Conservation (phyloP, 1,284 basidiomycete genomes). For the Vanrija pseudolonga region DNA sequence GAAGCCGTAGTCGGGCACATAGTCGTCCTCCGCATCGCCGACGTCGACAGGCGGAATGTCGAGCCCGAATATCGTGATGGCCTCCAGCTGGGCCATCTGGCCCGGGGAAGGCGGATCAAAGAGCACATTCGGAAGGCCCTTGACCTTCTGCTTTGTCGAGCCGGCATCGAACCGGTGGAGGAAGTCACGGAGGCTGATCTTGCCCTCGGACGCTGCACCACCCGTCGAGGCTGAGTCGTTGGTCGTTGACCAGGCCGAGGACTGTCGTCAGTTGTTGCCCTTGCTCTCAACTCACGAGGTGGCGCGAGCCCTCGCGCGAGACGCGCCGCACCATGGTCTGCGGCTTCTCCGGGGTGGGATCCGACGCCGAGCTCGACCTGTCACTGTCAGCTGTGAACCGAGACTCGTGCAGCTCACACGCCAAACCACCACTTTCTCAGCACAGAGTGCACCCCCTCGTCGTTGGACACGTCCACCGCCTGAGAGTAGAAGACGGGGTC, state of each 20-base stretch:
- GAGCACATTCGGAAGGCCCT: constrained; percentile 30
- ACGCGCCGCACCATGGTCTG: neutral
- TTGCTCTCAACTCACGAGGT: neutral
- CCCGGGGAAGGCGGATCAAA: constrained; percentile 22
- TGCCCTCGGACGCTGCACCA: neutral
- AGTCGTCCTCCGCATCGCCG: too few species aligned
- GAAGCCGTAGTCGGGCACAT: too few species aligned
- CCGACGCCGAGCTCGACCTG: neutral
- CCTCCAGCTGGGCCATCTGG: constrained; percentile 16
- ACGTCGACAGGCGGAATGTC: constrained; percentile 7
- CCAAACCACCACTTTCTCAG: constrained; percentile 39
- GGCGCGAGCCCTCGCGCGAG: neutral
- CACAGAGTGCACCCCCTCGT: constrained; percentile 17
- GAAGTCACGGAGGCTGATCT: neutral
- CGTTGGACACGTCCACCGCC: constrained; percentile 13
- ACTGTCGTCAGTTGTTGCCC: neutral
- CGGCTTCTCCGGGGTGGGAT: neutral
- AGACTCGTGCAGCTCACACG: constrained; percentile 31
- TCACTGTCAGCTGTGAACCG: neutral
- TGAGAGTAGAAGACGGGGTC: constrained; percentile 24
- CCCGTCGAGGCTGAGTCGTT: neutral
- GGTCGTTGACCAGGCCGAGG: neutral
- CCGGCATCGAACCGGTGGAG: neutral
- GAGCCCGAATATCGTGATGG: constrained; percentile 28
- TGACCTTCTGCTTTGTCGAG: neutral